Evolutionary conservation across 1,139 yeast species (phyloP), one percentile per base, ranked within the genome.

Genomic region (Sugiyamaella castrensis): DNA sequence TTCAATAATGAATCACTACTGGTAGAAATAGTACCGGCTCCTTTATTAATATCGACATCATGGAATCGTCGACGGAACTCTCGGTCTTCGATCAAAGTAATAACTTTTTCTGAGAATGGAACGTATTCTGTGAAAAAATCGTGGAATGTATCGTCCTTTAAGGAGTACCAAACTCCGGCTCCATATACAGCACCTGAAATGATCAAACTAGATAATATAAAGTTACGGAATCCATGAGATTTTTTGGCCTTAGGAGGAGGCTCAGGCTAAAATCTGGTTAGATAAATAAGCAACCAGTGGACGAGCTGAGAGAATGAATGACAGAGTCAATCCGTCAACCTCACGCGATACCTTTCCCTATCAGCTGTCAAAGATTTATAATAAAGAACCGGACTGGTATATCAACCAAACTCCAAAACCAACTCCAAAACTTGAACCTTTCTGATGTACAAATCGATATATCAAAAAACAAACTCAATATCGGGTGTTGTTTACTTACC

Each of bases 71-170:
- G 51, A 50, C 69, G 66, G 51, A 68, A 65, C 56, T 64, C 66
- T 49, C 70, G 68, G 61, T 72, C 71, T 55, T 82, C 86, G 44
- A 77, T 68, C 16, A 65, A 60, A 46, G 77, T 77, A 26, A 82
- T 73, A 26, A 77, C 66, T 28, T 68, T 66, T 57, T 80, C 83
- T 33, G 81, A 84, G 45, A 74, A 72, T 19, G 91, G 91, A 37
- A 82, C 76, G 52, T 76, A 77, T 53, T 80, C 82, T 26, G 80
- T 71, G 65, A 80, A 82, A 34, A 72, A 55, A 52, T 71, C 73
- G 57, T 69, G 71, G 58, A 71, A 65, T 24, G 60, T 58, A 56
- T 72, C 75, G 53, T 69, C 61, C 37, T 63, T 54, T 34, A 69
- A 57, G 12, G 75, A 57, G 53, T 62, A 65, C 59, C 64, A 70